phyloP scores from a whole-genome alignment of 768 basidiomycete genomes.

The Pholiota microspora region DNA sequence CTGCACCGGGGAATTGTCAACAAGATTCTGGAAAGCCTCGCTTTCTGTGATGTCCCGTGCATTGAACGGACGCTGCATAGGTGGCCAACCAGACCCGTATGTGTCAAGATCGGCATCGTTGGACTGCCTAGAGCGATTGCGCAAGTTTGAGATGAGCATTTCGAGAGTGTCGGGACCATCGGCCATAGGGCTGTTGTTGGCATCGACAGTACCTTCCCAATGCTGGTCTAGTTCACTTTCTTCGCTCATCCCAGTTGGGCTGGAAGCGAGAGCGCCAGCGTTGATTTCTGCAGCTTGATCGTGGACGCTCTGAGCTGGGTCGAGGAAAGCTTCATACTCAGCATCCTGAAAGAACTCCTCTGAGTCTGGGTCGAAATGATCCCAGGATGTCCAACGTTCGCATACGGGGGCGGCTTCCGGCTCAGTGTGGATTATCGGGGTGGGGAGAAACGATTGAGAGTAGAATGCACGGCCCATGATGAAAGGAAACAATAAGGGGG shows the following conservation, averaged over 20 bases:
- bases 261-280: conserved; percentile 18
- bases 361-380: conserved; percentile 78
- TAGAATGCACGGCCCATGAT: conserved; percentile 62
- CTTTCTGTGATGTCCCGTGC: neutral
- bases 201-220: neutral
- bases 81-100: neutral
- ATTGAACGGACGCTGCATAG: neutral
- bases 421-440: conserved; percentile 43
- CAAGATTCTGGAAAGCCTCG: neutral
- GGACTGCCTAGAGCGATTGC: conserved; percentile 16
- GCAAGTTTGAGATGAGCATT: conserved; percentile 35
- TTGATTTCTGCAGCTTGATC: conserved; percentile 21
- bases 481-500: conserved; percentile 9
- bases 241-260: conserved; percentile 22
- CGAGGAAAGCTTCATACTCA: conserved; percentile 67
- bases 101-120: neutral
- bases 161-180: conserved; percentile 40
- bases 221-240: neutral
- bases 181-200: conserved; percentile 42
- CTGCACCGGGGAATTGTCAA: neutral
- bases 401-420: conserved; percentile 38
- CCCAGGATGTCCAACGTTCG: conserved; percentile 63
- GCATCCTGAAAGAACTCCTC: conserved; percentile 69
- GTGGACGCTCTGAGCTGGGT: conserved; percentile 35
- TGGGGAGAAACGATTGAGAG: conserved; percentile 43